Evolutionary conservation across 2,329 filamentous ascomycete species (phyloP), one percentile per base, ranked within the genome.

Genomic region (Elsinoe batatas): DNA sequence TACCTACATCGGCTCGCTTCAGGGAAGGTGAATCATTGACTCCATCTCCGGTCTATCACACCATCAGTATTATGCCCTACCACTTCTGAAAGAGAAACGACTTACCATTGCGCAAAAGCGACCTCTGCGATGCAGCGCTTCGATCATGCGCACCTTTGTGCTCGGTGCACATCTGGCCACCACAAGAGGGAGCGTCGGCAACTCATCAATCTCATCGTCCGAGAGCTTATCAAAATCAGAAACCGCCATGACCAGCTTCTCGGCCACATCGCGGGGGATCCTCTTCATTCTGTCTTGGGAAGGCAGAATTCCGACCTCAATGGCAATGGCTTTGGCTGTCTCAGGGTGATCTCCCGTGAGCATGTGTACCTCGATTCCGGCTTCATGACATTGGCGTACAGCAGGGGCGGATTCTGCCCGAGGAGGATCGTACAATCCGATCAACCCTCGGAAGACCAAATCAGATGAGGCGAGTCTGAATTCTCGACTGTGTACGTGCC

Each of bases 101-200:
- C 40, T n/a, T n/a, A 44, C 40, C 40, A 44, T 44, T 44, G 40
- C 40, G n/a, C 40, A 44, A 68, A 87, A 91, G 15, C 79, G 79
- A 17, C 80, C 78, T 37, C 88, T 84, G 13, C 89, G 82, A 61
- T 91, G 87, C 13, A 95, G 79, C 5, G 89, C 88, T 62, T 91
- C 87, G 51, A 95, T 91, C 88, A 95, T 94, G 58, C 88, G 83
- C 3, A 89, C 88, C 72, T 95, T 95, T 36, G 89, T 94, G 58
- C 87, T 82, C 0, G 90, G 89, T 0, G 87, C 86, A 66, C 88
- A 94, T 37, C 89, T 83, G 35, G 89, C 88, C 58, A 94, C 84
- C 5, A 94, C 89, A 0, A 91, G 75, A 2, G 88, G 88, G 1
- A 94, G 74, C 36, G 88, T 81, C 3, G 85, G 83, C n/a, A 94